Base-by-base conservation (phyloP, 1,284 basidiomycete species). In the Cryptococcus sp. region DNA sequence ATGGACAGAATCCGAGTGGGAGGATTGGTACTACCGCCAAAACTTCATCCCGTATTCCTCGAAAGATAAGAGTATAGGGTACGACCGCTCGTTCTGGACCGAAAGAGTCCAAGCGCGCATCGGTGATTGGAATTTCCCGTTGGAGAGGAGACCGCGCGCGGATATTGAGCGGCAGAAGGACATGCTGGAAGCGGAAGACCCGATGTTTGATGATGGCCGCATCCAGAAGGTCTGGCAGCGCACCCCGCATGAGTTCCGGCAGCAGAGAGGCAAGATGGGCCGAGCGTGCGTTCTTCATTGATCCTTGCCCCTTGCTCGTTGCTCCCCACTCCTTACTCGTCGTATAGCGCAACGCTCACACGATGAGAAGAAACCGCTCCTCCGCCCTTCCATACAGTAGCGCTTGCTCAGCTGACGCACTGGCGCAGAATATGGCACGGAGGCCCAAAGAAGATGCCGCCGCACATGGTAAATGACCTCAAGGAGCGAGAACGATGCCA, bases 71-170 rank as follows among this genome's bases (percentile, higher is more conserved):
- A 35, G 30, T 35, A 35, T 35, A 35, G 30, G 30, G 5, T 53
- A 48, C 20, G 51, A 57, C 19, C 25, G 57, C 20, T 51, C 54
- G 15, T 61, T 52, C 19, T 62, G 53, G 58, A 61, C 62, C 1
- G 68, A 70, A 39, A 25, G 49, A 19, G 13, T 57, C 15, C 67
- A 68, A 39, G 19, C 51, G 35, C 49, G 46, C 23, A 17, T 68
- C 2, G 68, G 68, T 2, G 68, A 70, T 54, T 58, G 52, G 49
- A 42, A 50, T 43, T 62, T 58, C 43, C 61, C 61, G 10, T 19
- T 53, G 16, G 54, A 56, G 43, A 55, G 54, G 23, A 38, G 61
- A 30, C 25, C 61, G 19, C 39, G 47, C 30, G 54, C 56, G 35
- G 50, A 55, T 51, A 55, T 62, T 20, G 54, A 58, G 15, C 20